Conservation (phyloP, 768 basidiomycete species). For the Lactarius pseudohatsudake region DNA sequence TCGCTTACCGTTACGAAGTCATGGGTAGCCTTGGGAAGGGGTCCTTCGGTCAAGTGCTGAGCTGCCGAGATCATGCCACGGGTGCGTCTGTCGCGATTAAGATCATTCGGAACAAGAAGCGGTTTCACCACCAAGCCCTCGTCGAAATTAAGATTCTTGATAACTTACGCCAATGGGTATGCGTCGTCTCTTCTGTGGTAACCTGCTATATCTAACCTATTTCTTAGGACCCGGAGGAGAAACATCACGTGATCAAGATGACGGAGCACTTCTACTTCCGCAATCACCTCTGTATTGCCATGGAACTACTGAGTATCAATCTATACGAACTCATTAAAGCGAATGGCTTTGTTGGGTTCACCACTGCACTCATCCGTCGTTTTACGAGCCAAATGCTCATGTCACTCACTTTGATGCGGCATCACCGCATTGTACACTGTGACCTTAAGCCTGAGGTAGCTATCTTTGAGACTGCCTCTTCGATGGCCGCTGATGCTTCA, state of each 20-base stretch:
- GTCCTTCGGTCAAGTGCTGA: constrained; percentile 95
- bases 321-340: constrained; percentile 99
- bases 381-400: constrained; percentile 96
- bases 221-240: constrained; percentile 88
- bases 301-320: constrained; percentile 97
- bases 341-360: constrained; percentile 98
- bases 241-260: constrained; percentile 97
- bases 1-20: constrained; percentile 96
- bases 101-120: constrained; percentile 98
- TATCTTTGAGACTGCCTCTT: constrained; percentile 1
- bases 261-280: constrained; percentile 98
- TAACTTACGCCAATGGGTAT: constrained; percentile 94
- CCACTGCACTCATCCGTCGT: constrained; percentile 89
- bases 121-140: constrained; percentile 96
- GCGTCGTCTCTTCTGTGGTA: constrained; percentile 33
- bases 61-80: constrained; percentile 93
- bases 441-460: constrained; percentile 95
- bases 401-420: constrained; percentile 89
- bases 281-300: constrained; percentile 95
- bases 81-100: constrained; percentile 98
- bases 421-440: constrained; percentile 97
- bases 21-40: constrained; percentile 94
- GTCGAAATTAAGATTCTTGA: constrained; percentile 99
- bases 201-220: background rate
- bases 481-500: constrained; percentile 10